Percentiles rank a stretch among this genome's conserved stretches.
Evolutionary conservation across 139 green algal genomes (phyloP).

Genomic region (Trebouxia sp.): DNA sequence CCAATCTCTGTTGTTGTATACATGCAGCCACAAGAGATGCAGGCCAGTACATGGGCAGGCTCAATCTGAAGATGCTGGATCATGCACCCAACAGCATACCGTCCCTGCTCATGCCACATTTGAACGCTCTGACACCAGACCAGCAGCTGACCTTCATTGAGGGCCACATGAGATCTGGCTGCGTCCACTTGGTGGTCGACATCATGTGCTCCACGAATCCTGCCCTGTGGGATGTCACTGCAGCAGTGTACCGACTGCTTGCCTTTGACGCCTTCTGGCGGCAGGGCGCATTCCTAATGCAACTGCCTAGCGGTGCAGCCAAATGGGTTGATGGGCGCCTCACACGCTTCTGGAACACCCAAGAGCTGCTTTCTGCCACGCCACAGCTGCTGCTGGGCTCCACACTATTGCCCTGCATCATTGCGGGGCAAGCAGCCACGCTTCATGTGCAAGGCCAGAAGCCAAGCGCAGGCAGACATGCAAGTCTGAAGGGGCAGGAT

Average conservation of each 20-base stretch:
- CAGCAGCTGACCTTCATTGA: constrained; percentile 23
- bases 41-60: neutral
- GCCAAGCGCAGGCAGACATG: neutral
- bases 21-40: neutral
- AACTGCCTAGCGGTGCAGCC: neutral
- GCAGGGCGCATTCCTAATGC: neutral
- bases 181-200: constrained; percentile 24
- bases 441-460: neutral
- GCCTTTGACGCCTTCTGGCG: neutral
- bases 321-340: neutral
- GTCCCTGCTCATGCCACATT: neutral
- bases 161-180: constrained; percentile 27
- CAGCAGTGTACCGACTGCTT: neutral
- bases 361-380: neutral
- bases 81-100: neutral
- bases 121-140: neutral
- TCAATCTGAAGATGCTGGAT: constrained; percentile 3
- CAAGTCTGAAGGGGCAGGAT: neutral
- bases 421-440: neutral
- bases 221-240: neutral
- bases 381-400: neutral
- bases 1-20: too few relatives aligned
- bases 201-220: neutral
- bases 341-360: neutral
- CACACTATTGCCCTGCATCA: neutral